phyloP scores from a whole-genome alignment of 2,329 filamentous ascomycete species.

The Alternaria hordeiaustralica region DNA sequence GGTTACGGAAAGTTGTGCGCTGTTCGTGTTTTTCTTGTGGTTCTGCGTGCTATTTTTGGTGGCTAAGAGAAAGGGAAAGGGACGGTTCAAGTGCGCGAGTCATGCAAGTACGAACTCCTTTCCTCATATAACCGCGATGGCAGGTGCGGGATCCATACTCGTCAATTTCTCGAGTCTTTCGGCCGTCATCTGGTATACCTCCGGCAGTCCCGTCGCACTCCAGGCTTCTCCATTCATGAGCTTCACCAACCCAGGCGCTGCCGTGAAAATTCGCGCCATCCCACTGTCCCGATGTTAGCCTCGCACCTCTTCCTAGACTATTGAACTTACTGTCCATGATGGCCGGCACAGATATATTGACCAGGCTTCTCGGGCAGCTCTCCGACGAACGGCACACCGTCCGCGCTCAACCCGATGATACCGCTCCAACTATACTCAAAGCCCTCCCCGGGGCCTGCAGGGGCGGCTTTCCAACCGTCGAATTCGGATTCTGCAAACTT shows the following conservation, averaged over 20 bases:
- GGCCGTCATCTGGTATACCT: slow-evolving; percentile 30
- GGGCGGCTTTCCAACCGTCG: slow-evolving; percentile 29
- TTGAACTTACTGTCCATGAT: slow-evolving; percentile 37
- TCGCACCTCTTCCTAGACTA: not conserved
- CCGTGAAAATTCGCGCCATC: slow-evolving; percentile 38
- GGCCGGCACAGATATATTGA: slow-evolving; percentile 37
- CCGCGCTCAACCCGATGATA: slow-evolving; percentile 33
- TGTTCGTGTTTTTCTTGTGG: not conserved
- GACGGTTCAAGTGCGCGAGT: not conserved
- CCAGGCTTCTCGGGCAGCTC: slow-evolving; percentile 29
- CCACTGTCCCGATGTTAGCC: slow-evolving; percentile 20
- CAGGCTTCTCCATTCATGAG: slow-evolving; percentile 30
- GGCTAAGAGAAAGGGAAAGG: not conserved
- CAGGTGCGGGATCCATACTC: not conserved
- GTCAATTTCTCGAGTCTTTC: slow-evolving; percentile 20
- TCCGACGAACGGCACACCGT: slow-evolving; percentile 36
- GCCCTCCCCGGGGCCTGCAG: slow-evolving; percentile 37
- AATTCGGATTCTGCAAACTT: slow-evolving; percentile 34
- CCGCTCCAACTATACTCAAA: slow-evolving; percentile 42
- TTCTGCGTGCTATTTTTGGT: slow-evolving; percentile 4
- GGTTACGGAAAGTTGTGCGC: not conserved
- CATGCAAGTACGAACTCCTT: slow-evolving; percentile 1
- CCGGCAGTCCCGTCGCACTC: slow-evolving; percentile 26
- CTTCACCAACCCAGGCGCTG: slow-evolving; percentile 34
- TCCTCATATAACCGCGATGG: slow-evolving; percentile 16